Percentiles rank a stretch among this genome's conserved stretches.
Evolutionary conservation across 2,329 filamentous ascomycete species (phyloP).

Genomic region (Monosporascus sp.): DNA sequence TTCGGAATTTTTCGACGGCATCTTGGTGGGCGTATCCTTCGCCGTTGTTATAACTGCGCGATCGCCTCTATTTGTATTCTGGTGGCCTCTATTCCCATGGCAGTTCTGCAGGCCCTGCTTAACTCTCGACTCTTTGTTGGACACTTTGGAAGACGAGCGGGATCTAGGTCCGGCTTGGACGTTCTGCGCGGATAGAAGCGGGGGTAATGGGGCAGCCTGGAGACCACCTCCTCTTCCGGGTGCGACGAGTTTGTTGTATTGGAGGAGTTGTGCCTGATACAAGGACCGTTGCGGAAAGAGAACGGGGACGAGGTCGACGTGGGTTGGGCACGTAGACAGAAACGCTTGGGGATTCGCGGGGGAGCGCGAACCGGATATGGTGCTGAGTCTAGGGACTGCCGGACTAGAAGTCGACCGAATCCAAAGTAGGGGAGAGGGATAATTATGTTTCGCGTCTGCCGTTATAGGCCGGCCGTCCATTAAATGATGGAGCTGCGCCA

Average conservation of each 20-base stretch:
- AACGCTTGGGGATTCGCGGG: slow-evolving; percentile 12
- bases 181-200: slow-evolving; percentile 50
- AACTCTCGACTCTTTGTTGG: slow-evolving; percentile 45
- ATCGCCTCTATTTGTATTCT: slow-evolving; percentile 53
- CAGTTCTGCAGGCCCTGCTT: slow-evolving; percentile 48
- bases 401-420: slow-evolving; percentile 31
- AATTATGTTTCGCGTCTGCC: slow-evolving; percentile 44
- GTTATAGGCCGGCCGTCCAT: slow-evolving; percentile 48
- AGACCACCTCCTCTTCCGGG: slow-evolving; percentile 50
- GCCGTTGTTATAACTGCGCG: slow-evolving; percentile 53
- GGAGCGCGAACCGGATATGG: slow-evolving; percentile 19
- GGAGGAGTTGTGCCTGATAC: slow-evolving; percentile 57
- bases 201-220: slow-evolving; percentile 50
- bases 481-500: slow-evolving; percentile 32
- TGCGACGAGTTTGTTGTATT: slow-evolving; percentile 62
- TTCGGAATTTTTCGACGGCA: slow-evolving; percentile 42
- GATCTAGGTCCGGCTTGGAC: slow-evolving; percentile 52
- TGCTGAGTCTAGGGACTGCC: slow-evolving; percentile 25
- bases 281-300: slow-evolving; percentile 55
- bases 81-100: slow-evolving; percentile 60
- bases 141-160: slow-evolving; percentile 56
- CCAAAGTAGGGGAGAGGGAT: slow-evolving; percentile 37
- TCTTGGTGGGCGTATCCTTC: slow-evolving; percentile 48
- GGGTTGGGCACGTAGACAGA: slow-evolving; percentile 26
- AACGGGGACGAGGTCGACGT: slow-evolving; percentile 51